Base-by-base conservation (phyloP, 306 rosid species). In the Glycine soja region DNA sequence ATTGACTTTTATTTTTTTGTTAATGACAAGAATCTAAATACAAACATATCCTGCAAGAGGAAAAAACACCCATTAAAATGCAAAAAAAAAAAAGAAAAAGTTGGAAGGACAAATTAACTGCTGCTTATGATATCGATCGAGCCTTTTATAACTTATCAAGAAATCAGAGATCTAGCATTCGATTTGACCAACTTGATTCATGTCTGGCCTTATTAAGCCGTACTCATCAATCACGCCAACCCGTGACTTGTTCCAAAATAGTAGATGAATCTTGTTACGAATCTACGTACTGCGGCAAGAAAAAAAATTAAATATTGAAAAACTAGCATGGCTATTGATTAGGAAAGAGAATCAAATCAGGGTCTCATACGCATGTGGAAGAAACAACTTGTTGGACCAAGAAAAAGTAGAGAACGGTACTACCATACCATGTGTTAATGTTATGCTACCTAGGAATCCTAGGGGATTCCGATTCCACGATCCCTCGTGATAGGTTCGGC, bases 381-480 rank as follows among this genome's bases (percentile, higher is more conserved):
- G 81, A 85, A 43, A 82, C 65, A 74, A n/a, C 1, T 76, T 73
- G 57, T 57, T 73, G 69, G 46, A 47, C 51, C 3, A 0, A 66
- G 14, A 65, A 42, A 51, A 61, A 15, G 63, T 58, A 0, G 50
- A 3, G 30, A 76, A 76, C 5, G 58, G 46, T 42, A 42, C 42
- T 13, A 3, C 59, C 16, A 10, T 50, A 50, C 15, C 15, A 50
- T 53, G 42, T 70, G n/a, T 68, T 36, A 36, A 36, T 3, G 40
- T 36, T 74, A 34, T 19, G 75, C 54, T 9, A 74, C 59, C 47
- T 72, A 46, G 47, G 77, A 52, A 85, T 70, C 82, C 62, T 16
- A 40, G 38, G 38, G 24, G 80, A 81, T 81, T 73, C 83, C 19
- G 71, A 72, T 83, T 77, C 79, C 79, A 34, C 18, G 2, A 32